Base-by-base conservation (phyloP, 1,284 basidiomycete species). In the Rhizoctonia solani region DNA sequence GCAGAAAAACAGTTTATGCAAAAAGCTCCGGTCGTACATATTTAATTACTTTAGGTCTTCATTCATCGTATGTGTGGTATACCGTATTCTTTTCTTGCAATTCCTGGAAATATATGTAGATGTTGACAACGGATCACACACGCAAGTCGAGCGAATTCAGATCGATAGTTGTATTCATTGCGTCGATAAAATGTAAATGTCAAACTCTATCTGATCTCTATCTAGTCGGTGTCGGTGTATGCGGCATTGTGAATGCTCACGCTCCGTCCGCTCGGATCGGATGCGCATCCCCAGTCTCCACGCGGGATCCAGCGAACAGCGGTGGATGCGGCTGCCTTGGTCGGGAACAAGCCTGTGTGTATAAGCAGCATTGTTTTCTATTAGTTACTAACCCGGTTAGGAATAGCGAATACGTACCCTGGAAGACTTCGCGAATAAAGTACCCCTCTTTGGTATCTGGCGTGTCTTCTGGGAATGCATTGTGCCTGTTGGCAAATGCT, bases 371-470 rank as follows among this genome's bases (percentile, higher is more conserved):
- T n/a, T n/a, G n/a, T n/a, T n/a, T n/a, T n/a, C n/a, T n/a, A n/a
- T n/a, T n/a, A n/a, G n/a, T n/a, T n/a, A n/a, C n/a, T 30, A 29
- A 68, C 41, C 61, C 29, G 61, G 25, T 68, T 16, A 65, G 37
- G 27, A 54, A 54, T 6, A 42, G 32, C 52, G 32, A 39, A 54
- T 58, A 73, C 80, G 75, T 77, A 86, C 88, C 80, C 77, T 99
- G 93, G 75, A 99, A 99, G 70, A 95, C 84, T 71, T 99, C 92
- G 68, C 95, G 87, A 77, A 99, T 93, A 76, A 86, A 89, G 79
- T 98, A 99, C 0, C 92, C 97, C 79, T 99, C 97, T 79, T 99
- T 99, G 29, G 97, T 99, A 73, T 95, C 93, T 11, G 96, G 96
- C 0, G 90, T 91, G 74, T 90, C 90, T 67, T 83, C 77, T 4